Base-by-base conservation (phyloP, 441 rosid genomes). In the Arabidopsis hybrid region DNA sequence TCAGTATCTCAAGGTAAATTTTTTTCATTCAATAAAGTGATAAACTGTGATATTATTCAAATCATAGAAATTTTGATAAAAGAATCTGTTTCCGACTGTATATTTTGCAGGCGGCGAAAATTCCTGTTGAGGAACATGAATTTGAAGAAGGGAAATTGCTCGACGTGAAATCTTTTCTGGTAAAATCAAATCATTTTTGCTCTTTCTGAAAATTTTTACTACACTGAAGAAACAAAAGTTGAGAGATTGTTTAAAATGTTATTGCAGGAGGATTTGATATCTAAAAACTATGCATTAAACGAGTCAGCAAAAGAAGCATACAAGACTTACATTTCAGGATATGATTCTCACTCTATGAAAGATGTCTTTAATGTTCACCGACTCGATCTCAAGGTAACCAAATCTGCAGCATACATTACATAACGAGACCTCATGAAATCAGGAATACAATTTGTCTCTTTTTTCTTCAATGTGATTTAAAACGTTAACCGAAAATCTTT, bases 251-350 rank as follows among this genome's bases (percentile, higher is more conserved):
- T 11, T 12, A 17, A 50, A 42, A 29, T 32, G 26, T 8, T 14
- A 7, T 46, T 77, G 83, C 90, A 96, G 99, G 99, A 93, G 83
- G 86, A 96, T 71, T 40, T 85, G 77, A 92, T 96, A 55, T 79
- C 81, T 8, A 84, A 85, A 76, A 93, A 91, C 85, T 81, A 83
- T 65, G 87, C 91, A 78, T 78, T 96, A 76, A 83, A 83, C 82
- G 81, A 86, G 80, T 93, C 97, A n/a, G 99, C 98, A 39, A 91
- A 86, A 83, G 98, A 93, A 57, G 99, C 99, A 12, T 91, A 96
- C 78, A 81, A 97, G 66, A 88, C 97, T 56, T 96, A 91, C 85
- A 90, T 89, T 57, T 72, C 93, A 73, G 93, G 97, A n/a, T 96
- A 96, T 72, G 91, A 95, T 82, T 93, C 97, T 21, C 99, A 96